These are phyloP conservation scores for Colletotrichum truncatum DNA, from an alignment of 2,329 filamentous ascomycete species.

Conservation along the genomic window DNA sequence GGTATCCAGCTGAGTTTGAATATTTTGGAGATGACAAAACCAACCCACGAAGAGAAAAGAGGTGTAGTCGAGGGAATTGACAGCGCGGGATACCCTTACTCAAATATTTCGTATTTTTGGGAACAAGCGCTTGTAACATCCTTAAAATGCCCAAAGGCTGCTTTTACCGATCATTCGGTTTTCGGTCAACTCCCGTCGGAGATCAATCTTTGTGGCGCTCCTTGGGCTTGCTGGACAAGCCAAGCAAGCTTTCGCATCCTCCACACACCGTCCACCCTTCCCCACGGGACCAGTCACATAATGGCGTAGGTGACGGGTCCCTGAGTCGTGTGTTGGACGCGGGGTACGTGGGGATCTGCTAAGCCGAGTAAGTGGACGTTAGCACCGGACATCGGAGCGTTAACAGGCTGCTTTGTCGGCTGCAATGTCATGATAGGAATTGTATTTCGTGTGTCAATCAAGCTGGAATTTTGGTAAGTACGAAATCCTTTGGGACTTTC, in stretches of 20 bases:
- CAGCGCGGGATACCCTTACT: neutral
- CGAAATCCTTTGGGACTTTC: too few species aligned
- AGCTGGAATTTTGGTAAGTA: too few species aligned
- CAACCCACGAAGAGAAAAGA: neutral
- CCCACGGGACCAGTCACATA: neutral
- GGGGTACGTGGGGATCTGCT: neutral
- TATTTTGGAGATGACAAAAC: neutral
- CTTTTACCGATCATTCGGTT: neutral
- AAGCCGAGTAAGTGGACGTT: neutral
- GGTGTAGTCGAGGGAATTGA: neutral
- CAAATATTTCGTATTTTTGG: neutral
- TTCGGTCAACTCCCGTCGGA: conserved; percentile 7
- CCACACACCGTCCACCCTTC: neutral
- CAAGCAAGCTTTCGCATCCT: conserved; percentile 2
- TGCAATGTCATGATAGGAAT: neutral
- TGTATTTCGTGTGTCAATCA: neutral
- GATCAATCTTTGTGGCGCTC: neutral
- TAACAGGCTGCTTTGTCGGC: neutral
- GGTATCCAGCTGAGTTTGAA: neutral
- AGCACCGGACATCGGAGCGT: neutral
- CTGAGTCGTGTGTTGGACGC: neutral
- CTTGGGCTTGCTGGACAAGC: neutral
- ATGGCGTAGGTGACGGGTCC: neutral
- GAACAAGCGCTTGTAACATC: neutral
- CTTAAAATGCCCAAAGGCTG: neutral